Evolutionary conservation across 1,284 basidiomycete species (phyloP), one percentile per base, ranked within the genome.

Genomic region (Rhodotorula sp.): DNA sequence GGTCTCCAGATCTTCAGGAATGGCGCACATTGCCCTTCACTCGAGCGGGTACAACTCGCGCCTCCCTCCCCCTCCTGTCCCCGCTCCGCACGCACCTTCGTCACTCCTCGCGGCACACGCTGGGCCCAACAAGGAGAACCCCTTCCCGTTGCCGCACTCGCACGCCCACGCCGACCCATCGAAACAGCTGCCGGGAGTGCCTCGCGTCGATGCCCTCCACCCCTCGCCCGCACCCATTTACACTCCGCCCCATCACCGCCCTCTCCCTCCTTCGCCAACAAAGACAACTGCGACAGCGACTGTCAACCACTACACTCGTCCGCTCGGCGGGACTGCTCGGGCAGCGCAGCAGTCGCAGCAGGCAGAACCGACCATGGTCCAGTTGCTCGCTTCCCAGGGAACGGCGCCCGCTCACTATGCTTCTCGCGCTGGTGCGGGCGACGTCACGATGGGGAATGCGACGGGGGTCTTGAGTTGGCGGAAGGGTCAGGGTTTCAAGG

Each of bases 401-500:
- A 65, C 61, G 4, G n/a, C 54, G 15, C 11, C 62, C 9, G 49
- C 19, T 6, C 54, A 54, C 30, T 71, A 69, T 52, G 58, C 47
- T 15, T 32, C 58, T n/a, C 55, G 44, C 48, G 17, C 53, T 59
- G 44, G 11, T n/a, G 29, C 13, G 34, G 52, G 71, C 4, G 73
- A 74, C 64, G 46, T 48, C 24, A 74, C 69, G 1, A 75, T 75
- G 74, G 47, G n/a, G 0, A 64, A 68, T 27, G 70, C 65, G 34
- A 74, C 72, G 13, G 78, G 77, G 8, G 64, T 79, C 29, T 66
- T 76, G 39, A 76, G 74, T 55, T 80, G 79, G 77, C 67, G 79
- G 32, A 76, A 77, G 64, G 77, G 74, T 8, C 75, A 79, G 71
- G 77, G 79, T 49, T 77, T 78, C 76, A 68, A 75, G 67, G 75